These are phyloP conservation scores for Verbena officinalis DNA, from an alignment of 257 asterid genomes.

Conservation along the genomic window DNA sequence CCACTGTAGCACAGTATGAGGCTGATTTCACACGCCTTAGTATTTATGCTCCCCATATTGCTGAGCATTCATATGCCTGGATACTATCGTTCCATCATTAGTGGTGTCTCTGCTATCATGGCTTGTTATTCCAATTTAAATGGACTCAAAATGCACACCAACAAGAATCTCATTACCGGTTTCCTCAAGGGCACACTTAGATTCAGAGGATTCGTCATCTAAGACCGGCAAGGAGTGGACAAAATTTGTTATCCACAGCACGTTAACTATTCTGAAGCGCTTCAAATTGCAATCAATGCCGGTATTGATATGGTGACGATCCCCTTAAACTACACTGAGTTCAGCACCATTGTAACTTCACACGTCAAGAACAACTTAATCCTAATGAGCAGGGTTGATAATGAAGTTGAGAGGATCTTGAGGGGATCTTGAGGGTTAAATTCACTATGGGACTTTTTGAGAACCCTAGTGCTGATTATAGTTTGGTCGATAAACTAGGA, in stretches of 20 bases:
- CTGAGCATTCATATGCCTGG: slow-evolving; percentile 54
- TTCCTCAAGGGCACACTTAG: slow-evolving; percentile 35
- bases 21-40: too few species aligned
- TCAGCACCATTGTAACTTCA: slow-evolving; percentile 30
- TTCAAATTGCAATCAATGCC: slow-evolving; percentile 39
- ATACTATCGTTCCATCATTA: slow-evolving; percentile 40
- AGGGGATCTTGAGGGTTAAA: slow-evolving; percentile 62
- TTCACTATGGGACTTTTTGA: slow-evolving; percentile 62
- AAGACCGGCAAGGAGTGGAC: slow-evolving; percentile 56
- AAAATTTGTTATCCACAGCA: slow-evolving; percentile 35
- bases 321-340: slow-evolving; percentile 44
- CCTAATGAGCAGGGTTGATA: slow-evolving; percentile 58
- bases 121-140: slow-evolving; percentile 54
- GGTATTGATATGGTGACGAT: too few species aligned
- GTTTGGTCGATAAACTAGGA: slow-evolving; percentile 43
- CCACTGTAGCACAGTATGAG: too few species aligned
- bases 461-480: slow-evolving; percentile 50
- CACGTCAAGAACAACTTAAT: slow-evolving; percentile 45
- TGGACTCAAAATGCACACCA: slow-evolving; percentile 50
- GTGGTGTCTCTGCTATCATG: slow-evolving; percentile 53
- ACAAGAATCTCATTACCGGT: slow-evolving; percentile 40
- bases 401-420: slow-evolving; percentile 56
- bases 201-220: slow-evolving; percentile 51
- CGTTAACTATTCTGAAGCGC: slow-evolving; percentile 39
- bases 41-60: too few species aligned